A percentile compares a stretch with the other conserved stretches of the same genome.
Conservation (phyloP, 164 flowering plant genomes). For the Brasenia schreberi region DNA sequence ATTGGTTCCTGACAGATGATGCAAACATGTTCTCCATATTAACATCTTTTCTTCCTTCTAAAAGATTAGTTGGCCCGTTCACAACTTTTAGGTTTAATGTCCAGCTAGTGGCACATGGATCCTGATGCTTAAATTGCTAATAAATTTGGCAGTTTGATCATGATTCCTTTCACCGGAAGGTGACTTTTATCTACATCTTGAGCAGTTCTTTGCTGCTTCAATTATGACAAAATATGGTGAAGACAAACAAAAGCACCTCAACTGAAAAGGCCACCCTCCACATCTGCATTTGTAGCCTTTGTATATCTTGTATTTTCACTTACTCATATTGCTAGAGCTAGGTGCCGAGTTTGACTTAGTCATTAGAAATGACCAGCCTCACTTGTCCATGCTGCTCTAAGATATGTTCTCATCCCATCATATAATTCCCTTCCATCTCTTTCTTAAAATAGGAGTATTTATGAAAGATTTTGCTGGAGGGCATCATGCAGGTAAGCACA, state of each 20-base stretch:
- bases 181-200: not conserved
- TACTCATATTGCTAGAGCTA: not conserved
- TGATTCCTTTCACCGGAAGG: not conserved
- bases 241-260: not conserved
- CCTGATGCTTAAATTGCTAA: not conserved
- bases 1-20: too few relatives aligned
- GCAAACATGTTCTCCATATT: too few relatives aligned
- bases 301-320: not conserved
- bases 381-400: not conserved
- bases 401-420: not conserved
- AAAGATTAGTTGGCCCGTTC: too few relatives aligned
- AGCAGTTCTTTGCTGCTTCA: not conserved
- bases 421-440: conserved; percentile 33
- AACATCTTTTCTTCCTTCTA: too few relatives aligned
- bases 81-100: not conserved
- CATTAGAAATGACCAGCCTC: not conserved
- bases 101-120: not conserved
- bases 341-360: not conserved
- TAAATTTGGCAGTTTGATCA: not conserved
- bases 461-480: conserved; percentile 49
- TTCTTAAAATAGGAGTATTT: conserved; percentile 75
- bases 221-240: not conserved
- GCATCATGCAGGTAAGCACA: too few relatives aligned
- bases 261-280: not conserved
- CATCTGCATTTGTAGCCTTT: not conserved